Base-by-base conservation (phyloP, 2,329 filamentous ascomycete species). In the Penicillium nordicum region DNA sequence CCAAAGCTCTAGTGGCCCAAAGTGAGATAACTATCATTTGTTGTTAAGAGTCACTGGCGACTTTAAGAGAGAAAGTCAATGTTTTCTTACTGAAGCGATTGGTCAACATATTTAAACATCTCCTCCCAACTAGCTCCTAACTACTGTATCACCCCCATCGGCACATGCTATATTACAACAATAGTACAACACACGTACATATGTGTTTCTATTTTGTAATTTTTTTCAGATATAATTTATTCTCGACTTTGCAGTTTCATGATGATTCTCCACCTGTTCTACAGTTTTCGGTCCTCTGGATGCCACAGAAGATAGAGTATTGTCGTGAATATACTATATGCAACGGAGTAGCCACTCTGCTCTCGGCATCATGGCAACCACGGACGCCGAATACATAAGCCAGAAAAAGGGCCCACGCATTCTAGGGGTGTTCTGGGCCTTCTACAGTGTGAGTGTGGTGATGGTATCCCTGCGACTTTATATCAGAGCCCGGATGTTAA, bases 371-470 rank as follows among this genome's bases (percentile, higher is more conserved):
- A 41, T 43, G 48, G 48, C 16, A 14, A 12, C 11, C 18, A 30
- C 9, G 27, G 14, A 40, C 16, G 9, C 37, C 10, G 37, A 50
- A n/a, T 30, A 32, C 10, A 40, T 53, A 16, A 47, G 18, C 42
- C 57, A 68, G 36, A 45, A 73, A 50, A 75, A 74, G 51, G 74
- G 72, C 1, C 69, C 73, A 0, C 55, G 55, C 27, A 71, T 75
- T 47, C 47, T 76, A 7, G 65, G 58, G 0, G 60, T 67, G 5
- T 65, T 69, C 41, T 71, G 67, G 61, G 49, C 63, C 1, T 62
- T 76, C 48, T 68, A 66, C 3, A 54, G 53, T 6, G 8, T 76
- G 18, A 68, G 63, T 12, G 66, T 66, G 1, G 9, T 72, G 5
- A 67, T 75, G 21, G 69, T 72, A 6, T 47, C 50, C 1, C 66